Conservation (phyloP, 2,329 filamentous ascomycete genomes). For the Botrytis fabae region DNA sequence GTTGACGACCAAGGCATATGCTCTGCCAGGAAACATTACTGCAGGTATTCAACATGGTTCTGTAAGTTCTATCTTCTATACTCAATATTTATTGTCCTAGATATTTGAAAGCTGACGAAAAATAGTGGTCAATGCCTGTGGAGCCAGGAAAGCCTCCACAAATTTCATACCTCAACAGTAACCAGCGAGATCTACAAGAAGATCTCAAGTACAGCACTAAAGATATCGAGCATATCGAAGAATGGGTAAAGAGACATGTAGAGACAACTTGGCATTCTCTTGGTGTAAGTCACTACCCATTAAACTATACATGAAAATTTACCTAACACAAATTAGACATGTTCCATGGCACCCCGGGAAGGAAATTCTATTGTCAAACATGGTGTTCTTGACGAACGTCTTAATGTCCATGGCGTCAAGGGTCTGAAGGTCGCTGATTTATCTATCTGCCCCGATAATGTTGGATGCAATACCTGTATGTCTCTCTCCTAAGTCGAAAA, state of each 20-base stretch:
- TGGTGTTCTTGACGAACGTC: slow-evolving; percentile 44
- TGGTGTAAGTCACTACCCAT: slow-evolving; percentile 42
- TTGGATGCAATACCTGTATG: slow-evolving; percentile 48
- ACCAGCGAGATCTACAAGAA: slow-evolving; percentile 58
- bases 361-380: slow-evolving; percentile 71
- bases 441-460: slow-evolving; percentile 40
- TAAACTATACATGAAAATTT: not conserved
- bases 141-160: slow-evolving; percentile 51
- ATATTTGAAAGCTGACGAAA: not conserved
- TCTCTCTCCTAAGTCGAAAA: slow-evolving; percentile 25
- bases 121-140: slow-evolving; percentile 61
- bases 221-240: slow-evolving; percentile 51
- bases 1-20: slow-evolving; percentile 72
- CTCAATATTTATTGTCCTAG: not conserved
- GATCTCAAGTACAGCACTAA: slow-evolving; percentile 65
- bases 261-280: slow-evolving; percentile 44
- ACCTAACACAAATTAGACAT: slow-evolving; percentile 44
- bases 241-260: slow-evolving; percentile 62
- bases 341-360: slow-evolving; percentile 45
- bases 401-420: slow-evolving; percentile 45
- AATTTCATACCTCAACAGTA: slow-evolving; percentile 60
- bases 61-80: slow-evolving; percentile 15
- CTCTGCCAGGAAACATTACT: slow-evolving; percentile 53
- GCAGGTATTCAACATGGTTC: slow-evolving; percentile 51
- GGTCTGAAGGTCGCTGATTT: slow-evolving; percentile 49